phyloP scores from a whole-genome alignment of 2,329 filamentous ascomycete species.

The Monosporascus cannonballus region DNA sequence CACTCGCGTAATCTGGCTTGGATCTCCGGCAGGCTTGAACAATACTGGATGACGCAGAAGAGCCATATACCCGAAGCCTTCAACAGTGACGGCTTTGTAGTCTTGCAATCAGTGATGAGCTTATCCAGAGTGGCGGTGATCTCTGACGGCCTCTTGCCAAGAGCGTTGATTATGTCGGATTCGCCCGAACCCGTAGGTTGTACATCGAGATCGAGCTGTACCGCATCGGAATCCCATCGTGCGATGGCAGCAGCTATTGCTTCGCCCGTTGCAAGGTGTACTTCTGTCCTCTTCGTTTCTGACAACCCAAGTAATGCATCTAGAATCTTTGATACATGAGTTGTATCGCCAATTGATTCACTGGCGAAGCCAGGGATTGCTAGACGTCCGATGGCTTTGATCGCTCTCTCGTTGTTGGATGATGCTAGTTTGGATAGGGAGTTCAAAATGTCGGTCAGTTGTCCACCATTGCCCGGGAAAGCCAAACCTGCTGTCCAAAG shows the following conservation, averaged over 20 bases:
- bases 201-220: constrained; percentile 71
- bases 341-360: constrained; percentile 26
- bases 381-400: constrained; percentile 72
- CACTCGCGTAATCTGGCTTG: constrained; percentile 70
- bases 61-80: constrained; percentile 96
- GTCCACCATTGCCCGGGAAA: constrained; percentile 21
- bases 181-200: constrained; percentile 41
- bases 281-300: constrained; percentile 77
- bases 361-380: constrained; percentile 48
- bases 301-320: constrained; percentile 69
- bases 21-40: constrained; percentile 69
- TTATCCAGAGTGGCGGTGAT: constrained; percentile 59
- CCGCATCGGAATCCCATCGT: constrained; percentile 77
- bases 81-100: constrained; percentile 80
- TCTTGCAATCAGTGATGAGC: constrained; percentile 69
- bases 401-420: constrained; percentile 66
- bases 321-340: constrained; percentile 49
- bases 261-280: constrained; percentile 87
- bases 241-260: constrained; percentile 72
- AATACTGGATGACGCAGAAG: constrained; percentile 84
- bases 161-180: constrained; percentile 22
- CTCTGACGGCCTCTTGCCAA: constrained; percentile 31
- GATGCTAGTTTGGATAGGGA: constrained; percentile 62
- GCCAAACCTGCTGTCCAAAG: constrained; percentile 26
- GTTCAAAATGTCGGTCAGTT: constrained; percentile 57